phyloP scores from a whole-genome alignment of 352 stramenopile genomes.

The Phytophthora hibernalis region DNA sequence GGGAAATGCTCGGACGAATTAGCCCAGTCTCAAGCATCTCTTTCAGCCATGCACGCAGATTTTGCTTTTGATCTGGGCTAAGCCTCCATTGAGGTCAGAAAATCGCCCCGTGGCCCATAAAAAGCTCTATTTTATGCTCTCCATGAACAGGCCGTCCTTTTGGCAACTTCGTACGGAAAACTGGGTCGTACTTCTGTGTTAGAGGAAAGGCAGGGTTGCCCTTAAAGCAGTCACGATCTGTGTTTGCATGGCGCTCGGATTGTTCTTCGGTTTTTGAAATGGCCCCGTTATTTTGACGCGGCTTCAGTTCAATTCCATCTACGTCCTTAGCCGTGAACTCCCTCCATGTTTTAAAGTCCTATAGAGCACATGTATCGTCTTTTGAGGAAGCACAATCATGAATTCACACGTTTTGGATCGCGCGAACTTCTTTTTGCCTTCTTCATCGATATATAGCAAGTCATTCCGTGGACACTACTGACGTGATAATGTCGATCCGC shows the following conservation, averaged over 20 bases:
- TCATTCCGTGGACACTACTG: slow-evolving; percentile 1
- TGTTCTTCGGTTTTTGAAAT: slow-evolving; percentile 5
- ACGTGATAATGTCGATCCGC: background rate
- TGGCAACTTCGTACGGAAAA: slow-evolving; percentile 9
- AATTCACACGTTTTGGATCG: slow-evolving; percentile 1
- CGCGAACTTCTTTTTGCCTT: background rate
- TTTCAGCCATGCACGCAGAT: background rate
- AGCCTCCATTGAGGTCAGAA: slow-evolving; percentile 9
- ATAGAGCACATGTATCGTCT: slow-evolving; percentile 2
- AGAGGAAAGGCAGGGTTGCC: slow-evolving; percentile 1
- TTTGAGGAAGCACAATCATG: slow-evolving; percentile 2
- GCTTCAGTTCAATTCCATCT: background rate
- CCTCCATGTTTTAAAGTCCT: slow-evolving; percentile 1
- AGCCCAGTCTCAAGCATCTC: slow-evolving; percentile 4
- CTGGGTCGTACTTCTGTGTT: no score
- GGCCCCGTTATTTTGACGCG: background rate
- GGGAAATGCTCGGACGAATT: slow-evolving; percentile 14
- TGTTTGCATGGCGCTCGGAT: slow-evolving; percentile 1
- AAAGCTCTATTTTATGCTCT: slow-evolving; percentile 7
- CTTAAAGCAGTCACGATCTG: background rate
- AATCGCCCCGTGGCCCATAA: slow-evolving; percentile 1
- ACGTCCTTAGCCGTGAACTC: background rate
- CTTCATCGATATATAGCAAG: slow-evolving; percentile 2
- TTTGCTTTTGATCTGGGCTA: slow-evolving; percentile 9
- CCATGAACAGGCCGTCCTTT: background rate